Base-by-base conservation (phyloP, 2,329 filamentous ascomycete species). In the Ramularia endophylla region DNA sequence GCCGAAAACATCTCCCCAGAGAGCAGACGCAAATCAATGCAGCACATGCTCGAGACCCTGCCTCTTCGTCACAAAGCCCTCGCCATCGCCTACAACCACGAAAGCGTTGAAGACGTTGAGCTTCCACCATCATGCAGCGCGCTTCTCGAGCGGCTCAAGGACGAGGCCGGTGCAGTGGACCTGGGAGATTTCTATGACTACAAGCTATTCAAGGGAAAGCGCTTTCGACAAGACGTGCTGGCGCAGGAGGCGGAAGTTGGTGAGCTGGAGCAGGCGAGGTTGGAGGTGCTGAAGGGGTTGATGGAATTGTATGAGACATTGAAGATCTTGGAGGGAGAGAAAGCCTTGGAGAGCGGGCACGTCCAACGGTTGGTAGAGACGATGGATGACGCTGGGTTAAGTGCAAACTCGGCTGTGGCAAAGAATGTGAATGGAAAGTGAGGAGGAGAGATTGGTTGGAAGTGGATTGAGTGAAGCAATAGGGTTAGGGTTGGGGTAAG, bases 321-420 rank as follows among this genome's bases (percentile, higher is more conserved):
- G 31, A 44, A 40, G 18, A 22, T 42, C 17, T 15, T 43, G 20
- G 39, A 34, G 3, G 35, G 20, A 8, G 47, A 46, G 8, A 43
- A 37, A 13, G 7, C 25, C 31, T 27, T 50, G n/a, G 40, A 28
- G 19, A 27, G 29, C 15, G 38, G 41, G n/a, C 38, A 40, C 5
- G 3, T 50, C 8, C 35, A 36, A 22, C 9, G 28, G 11, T 34
- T 47, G 41, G 30, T 44, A 7, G 37, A 40, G 27, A 38, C 41
- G 6, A 44, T 47, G 41, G 44, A 50, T 40, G 35, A 37, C 5
- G 35, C 40, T 20, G 46, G 46, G 8, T 29, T 49, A 37, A 40
- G 38, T 38, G 34, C 12, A 28, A 16, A 30, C 8, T 18, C 12
- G 18, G 37, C 30, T 16, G 31, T 35, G 38, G 30, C 11, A 13